Percentiles rank a stretch among this genome's conserved stretches.
These are phyloP conservation scores for Arthrobotrys entomopaga DNA, from an alignment of 2,329 filamentous ascomycete genomes.

Conservation along the genomic window DNA sequence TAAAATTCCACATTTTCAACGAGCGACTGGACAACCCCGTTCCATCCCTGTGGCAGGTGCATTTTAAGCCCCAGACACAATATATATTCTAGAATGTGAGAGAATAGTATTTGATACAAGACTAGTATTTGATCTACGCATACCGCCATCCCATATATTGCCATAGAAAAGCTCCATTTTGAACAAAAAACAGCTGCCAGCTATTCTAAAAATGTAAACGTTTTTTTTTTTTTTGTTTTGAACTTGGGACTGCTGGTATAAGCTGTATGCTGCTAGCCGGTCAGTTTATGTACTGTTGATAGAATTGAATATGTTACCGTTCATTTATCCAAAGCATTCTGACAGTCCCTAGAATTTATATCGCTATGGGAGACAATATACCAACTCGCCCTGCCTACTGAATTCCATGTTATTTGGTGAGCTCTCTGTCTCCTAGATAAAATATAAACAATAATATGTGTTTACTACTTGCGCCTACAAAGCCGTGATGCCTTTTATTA, in stretches of 20 bases:
- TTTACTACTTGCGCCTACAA: conserved; percentile 13
- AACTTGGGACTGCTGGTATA: neutral
- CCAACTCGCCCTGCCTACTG: neutral
- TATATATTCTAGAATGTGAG: conserved; percentile 38
- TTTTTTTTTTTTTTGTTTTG: neutral
- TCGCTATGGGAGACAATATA: conserved; percentile 5
- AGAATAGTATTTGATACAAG: conserved; percentile 12
- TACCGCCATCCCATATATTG: conserved; percentile 36
- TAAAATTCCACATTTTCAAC: conserved; percentile 56
- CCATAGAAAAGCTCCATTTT: conserved; percentile 1
- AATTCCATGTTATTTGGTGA: too few relatives aligned
- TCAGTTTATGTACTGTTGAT: neutral
- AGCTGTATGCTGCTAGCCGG: neutral
- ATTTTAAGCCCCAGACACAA: conserved; percentile 38
- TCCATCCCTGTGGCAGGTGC: conserved; percentile 38
- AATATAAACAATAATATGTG: conserved; percentile 7
- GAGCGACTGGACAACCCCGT: conserved; percentile 13
- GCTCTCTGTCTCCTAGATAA: conserved; percentile 6
- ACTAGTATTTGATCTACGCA: conserved; percentile 23
- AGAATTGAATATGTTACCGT: neutral
- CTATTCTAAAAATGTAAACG: conserved; percentile 5
- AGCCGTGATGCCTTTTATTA: conserved; percentile 1
- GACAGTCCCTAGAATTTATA: conserved; percentile 18
- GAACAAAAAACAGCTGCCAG: too few relatives aligned
- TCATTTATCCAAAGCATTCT: conserved; percentile 4